These are phyloP conservation scores for Aspergillus sp. DNA, from an alignment of 2,329 filamentous ascomycete species.

Conservation along the genomic window DNA sequence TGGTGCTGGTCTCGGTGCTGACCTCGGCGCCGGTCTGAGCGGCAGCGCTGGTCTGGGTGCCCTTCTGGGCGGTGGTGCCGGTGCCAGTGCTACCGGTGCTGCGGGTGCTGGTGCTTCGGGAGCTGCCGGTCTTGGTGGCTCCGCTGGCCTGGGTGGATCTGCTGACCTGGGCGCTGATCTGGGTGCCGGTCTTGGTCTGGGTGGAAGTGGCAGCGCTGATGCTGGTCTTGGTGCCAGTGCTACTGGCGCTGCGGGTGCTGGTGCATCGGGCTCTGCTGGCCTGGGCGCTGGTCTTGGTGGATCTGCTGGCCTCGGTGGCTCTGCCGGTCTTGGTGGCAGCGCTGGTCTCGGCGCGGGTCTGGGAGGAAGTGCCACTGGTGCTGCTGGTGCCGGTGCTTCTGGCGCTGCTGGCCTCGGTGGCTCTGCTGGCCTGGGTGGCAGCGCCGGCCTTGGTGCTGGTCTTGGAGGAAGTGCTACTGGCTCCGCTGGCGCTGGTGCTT, in stretches of 20 bases:
- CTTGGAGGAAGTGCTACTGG: neutral
- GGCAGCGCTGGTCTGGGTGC: constrained; percentile 5
- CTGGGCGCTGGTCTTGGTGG: neutral
- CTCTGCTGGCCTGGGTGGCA: constrained; percentile 2
- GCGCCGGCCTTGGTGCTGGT: constrained; percentile 2
- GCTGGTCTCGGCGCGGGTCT: neutral
- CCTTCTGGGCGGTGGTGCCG: neutral
- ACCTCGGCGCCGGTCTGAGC: neutral
- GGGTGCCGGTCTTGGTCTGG: neutral
- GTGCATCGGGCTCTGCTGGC: neutral
- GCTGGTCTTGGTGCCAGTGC: neutral
- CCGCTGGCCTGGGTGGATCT: neutral
- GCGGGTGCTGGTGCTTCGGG: neutral
- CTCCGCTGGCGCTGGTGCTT: neutral
- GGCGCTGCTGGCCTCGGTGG: neutral
- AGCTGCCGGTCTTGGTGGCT: neutral
- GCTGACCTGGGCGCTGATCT: neutral
- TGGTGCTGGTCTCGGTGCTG: constrained; percentile 7
- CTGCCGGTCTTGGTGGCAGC: neutral
- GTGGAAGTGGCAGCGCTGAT: neutral
- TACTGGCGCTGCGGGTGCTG: neutral
- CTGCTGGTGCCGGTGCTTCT: neutral
- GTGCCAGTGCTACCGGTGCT: neutral
- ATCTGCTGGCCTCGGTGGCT: neutral
- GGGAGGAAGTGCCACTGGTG: neutral